Evolutionary conservation across 768 basidiomycete genomes (phyloP).

Genomic region (Phaffia australis): DNA sequence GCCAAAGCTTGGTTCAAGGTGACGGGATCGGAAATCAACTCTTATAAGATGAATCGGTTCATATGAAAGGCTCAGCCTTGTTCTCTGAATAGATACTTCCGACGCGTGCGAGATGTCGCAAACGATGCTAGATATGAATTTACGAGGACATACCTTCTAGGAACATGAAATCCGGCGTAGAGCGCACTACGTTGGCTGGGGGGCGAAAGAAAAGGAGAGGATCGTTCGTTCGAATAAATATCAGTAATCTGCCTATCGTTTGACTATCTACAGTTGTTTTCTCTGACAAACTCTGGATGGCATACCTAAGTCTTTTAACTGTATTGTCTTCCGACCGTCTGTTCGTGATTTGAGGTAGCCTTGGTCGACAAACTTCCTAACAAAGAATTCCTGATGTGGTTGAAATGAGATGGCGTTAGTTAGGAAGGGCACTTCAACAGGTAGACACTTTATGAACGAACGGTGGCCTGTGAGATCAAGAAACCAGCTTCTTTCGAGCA

Average conservation of each 20-base stretch:
- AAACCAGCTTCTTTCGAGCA: conserved; percentile 24
- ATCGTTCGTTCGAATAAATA: too few relatives aligned
- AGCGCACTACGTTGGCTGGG: conserved; percentile 7
- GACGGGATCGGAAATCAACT: conserved; percentile 13
- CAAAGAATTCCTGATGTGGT: conserved; percentile 19
- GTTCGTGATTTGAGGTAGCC: conserved; percentile 14
- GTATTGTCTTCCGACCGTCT: conserved; percentile 17
- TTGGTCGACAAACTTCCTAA: conserved; percentile 16
- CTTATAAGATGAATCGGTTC: background rate
- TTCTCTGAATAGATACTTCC: too few relatives aligned
- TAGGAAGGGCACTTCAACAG: background rate
- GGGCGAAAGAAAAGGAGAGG: too few relatives aligned
- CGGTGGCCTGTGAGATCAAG: conserved; percentile 18
- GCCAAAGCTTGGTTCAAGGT: conserved; percentile 6
- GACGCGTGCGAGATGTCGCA: too few relatives aligned
- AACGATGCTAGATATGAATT: too few relatives aligned
- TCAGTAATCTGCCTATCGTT: too few relatives aligned
- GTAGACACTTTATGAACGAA: background rate
- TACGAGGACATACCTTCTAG: conserved; percentile 11
- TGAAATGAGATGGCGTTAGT: background rate
- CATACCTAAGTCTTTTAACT: conserved; percentile 18
- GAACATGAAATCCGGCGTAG: conserved; percentile 14
- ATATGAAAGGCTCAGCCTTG: too few relatives aligned
- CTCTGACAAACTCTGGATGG: background rate
- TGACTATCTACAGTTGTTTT: too few relatives aligned